These are phyloP conservation scores for Yamadazyma atmosphaerica DNA, from an alignment of 1,139 yeast genomes.

Conservation along the genomic window DNA sequence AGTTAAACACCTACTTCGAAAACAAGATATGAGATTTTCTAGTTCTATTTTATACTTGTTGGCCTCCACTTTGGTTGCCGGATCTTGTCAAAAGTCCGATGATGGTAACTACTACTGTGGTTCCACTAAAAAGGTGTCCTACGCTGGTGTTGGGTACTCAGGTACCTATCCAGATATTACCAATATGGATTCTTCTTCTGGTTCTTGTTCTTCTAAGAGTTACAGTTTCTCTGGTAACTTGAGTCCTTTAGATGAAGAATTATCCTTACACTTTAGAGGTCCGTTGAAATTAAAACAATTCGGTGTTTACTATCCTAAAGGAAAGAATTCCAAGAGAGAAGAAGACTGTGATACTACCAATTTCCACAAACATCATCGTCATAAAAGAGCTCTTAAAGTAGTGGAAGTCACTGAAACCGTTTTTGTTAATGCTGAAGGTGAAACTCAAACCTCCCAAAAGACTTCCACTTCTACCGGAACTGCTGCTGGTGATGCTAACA, in stretches of 20 bases:
- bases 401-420: conserved; percentile 79
- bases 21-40: conserved; percentile 22
- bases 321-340: conserved; percentile 24
- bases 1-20: no score
- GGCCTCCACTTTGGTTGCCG: conserved; percentile 23
- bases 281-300: conserved; percentile 64
- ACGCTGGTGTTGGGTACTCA: conserved; percentile 64
- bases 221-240: conserved; percentile 57
- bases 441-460: conserved; percentile 37
- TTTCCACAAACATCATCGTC: conserved; percentile 61
- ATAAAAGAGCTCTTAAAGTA: conserved; percentile 57
- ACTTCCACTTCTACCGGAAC: conserved; percentile 23
- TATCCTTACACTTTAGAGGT: conserved; percentile 83
- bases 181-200: conserved; percentile 44
- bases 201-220: conserved; percentile 54
- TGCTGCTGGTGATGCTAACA: conserved; percentile 25
- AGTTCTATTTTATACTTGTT: conserved; percentile 20
- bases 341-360: conserved; percentile 45
- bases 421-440: conserved; percentile 57
- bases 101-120: conserved; percentile 85
- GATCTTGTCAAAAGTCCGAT: conserved; percentile 28
- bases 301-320: conserved; percentile 58
- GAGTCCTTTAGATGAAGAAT: conserved; percentile 67
- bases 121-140: conserved; percentile 64
- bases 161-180: conserved; percentile 67